Conservation (phyloP, 148 eudicot species). For the Chenopodium quinoa region DNA sequence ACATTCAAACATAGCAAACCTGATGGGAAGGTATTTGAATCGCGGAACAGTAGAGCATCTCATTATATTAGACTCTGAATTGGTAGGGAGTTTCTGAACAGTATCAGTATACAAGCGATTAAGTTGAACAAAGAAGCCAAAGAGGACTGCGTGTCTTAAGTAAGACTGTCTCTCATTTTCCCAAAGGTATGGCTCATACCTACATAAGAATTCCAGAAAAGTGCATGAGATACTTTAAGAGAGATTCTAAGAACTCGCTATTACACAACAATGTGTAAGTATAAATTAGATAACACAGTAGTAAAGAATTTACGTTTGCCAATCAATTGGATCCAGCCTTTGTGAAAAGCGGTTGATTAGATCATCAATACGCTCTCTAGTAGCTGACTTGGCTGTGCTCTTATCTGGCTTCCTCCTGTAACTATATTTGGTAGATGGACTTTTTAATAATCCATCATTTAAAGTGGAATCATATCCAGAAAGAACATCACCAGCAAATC, state of each 20-base stretch:
- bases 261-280: background rate
- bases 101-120: slow-evolving; percentile 76
- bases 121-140: slow-evolving; percentile 97
- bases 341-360: slow-evolving; percentile 59
- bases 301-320: slow-evolving; percentile 73
- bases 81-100: slow-evolving; percentile 69
- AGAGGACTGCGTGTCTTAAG: slow-evolving; percentile 89
- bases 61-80: slow-evolving; percentile 89
- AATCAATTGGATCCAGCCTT: slow-evolving; percentile 92
- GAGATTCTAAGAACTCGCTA: background rate
- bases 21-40: slow-evolving; percentile 96
- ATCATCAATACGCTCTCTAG: slow-evolving; percentile 55
- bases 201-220: slow-evolving; percentile 28
- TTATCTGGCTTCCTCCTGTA: slow-evolving; percentile 72
- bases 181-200: slow-evolving; percentile 95
- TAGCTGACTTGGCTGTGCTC: slow-evolving; percentile 53
- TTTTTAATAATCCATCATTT: slow-evolving; percentile 43
- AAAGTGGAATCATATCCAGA: slow-evolving; percentile 62
- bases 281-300: background rate
- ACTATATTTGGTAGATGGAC: slow-evolving; percentile 45
- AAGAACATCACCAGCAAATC: slow-evolving; percentile 77
- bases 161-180: slow-evolving; percentile 95
- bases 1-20: slow-evolving; percentile 36
- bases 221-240: background rate
- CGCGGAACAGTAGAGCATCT: slow-evolving; percentile 91